Percentiles rank a stretch among this genome's conserved stretches.
Conservation (phyloP, 192 early-diverging fungal species). For the Backusella mclennaniae region DNA sequence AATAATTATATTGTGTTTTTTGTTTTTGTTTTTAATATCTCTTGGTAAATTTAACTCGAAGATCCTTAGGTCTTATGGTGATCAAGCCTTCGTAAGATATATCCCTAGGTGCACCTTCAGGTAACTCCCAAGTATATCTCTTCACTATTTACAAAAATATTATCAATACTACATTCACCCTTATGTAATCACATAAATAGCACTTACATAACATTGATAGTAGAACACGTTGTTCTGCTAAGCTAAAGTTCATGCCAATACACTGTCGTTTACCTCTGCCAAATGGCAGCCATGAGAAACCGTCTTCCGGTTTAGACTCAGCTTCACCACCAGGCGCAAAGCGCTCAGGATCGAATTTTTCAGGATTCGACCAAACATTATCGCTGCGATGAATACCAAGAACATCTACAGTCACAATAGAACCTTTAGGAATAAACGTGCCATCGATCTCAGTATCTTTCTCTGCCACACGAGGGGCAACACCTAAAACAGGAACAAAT, state of each 20-base stretch:
- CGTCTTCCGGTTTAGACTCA: neutral
- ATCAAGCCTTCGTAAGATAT: neutral
- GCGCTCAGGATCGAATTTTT: slow-evolving; percentile 49
- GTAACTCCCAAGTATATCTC: slow-evolving; percentile 14
- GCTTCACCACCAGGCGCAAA: slow-evolving; percentile 28
- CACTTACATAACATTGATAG: slow-evolving; percentile 49
- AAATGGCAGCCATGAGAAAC: slow-evolving; percentile 51
- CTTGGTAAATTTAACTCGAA: slow-evolving; percentile 1
- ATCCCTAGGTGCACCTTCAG: slow-evolving; percentile 10
- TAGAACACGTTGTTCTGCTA: slow-evolving; percentile 56
- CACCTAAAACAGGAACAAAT: slow-evolving; percentile 3
- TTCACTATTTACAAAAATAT: neutral
- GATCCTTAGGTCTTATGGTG: neutral
- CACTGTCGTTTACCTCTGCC: slow-evolving; percentile 57
- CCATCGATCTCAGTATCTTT: slow-evolving; percentile 26
- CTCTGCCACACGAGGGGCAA: slow-evolving; percentile 1
- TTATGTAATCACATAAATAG: neutral
- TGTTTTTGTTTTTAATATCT: neutral
- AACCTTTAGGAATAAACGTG: slow-evolving; percentile 27
- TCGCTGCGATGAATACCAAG: slow-evolving; percentile 16
- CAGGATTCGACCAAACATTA: slow-evolving; percentile 38
- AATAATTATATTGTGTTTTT: neutral
- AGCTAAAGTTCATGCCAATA: slow-evolving; percentile 63
- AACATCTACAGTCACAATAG: slow-evolving; percentile 13
- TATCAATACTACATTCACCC: neutral